phyloP scores from a whole-genome alignment of 2,329 filamentous ascomycete genomes.

The Akanthomyces lecanii region DNA sequence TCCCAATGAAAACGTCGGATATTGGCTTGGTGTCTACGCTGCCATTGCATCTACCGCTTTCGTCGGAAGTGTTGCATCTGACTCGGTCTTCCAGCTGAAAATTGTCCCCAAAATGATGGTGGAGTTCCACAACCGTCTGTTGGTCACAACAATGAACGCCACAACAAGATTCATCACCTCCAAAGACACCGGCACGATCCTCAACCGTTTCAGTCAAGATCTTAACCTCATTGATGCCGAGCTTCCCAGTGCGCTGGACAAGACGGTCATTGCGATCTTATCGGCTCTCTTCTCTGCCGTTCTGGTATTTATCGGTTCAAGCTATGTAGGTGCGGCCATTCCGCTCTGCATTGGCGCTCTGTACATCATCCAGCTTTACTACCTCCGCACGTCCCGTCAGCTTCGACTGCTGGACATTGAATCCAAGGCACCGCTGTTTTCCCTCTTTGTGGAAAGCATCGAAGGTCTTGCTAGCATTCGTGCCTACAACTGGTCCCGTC shows the following conservation, averaged over 20 bases:
- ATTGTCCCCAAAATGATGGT: constrained; percentile 27
- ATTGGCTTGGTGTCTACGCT: constrained; percentile 24
- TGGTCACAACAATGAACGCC: constrained; percentile 31
- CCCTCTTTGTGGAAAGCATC: constrained; percentile 27
- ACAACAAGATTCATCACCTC: constrained; percentile 34
- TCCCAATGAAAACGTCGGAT: constrained; percentile 22
- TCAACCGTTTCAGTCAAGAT: constrained; percentile 39
- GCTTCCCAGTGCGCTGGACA: constrained; percentile 30
- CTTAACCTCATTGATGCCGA: constrained; percentile 36
- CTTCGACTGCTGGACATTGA: constrained; percentile 30
- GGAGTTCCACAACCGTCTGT: constrained; percentile 22
- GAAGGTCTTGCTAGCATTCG: constrained; percentile 29
- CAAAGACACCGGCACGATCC: constrained; percentile 33
- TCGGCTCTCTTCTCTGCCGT: constrained; percentile 27
- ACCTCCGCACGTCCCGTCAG: constrained; percentile 31
- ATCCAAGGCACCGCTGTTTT: constrained; percentile 28
- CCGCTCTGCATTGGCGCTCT: constrained; percentile 32
- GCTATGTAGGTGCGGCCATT: constrained; percentile 41
- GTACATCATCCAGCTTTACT: constrained; percentile 27
- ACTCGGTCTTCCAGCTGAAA: constrained; percentile 21
- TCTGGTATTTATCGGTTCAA: constrained; percentile 43
- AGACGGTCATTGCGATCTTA: constrained; percentile 24
- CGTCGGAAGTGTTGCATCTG: constrained; percentile 17
- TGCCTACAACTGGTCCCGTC: constrained; percentile 29
- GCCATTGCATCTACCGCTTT: constrained; percentile 19